These are phyloP conservation scores for Kwoniella dejecticola DNA, from an alignment of 768 basidiomycete genomes.

Conservation along the genomic window DNA sequence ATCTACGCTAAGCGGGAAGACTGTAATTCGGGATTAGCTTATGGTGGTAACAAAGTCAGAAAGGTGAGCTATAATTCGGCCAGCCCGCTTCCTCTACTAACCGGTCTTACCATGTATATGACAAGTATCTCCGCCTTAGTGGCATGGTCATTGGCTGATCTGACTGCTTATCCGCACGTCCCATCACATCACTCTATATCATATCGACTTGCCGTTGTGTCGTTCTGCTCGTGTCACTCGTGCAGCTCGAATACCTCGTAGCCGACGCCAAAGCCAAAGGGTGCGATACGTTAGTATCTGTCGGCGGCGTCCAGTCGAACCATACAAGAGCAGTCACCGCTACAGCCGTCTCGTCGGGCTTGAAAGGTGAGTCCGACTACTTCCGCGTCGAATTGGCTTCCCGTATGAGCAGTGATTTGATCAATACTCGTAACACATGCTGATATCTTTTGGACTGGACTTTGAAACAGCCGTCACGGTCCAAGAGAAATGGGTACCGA, in stretches of 20 bases:
- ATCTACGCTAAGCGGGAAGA: constrained; percentile 44
- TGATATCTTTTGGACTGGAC: no score
- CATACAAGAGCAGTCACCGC: constrained; percentile 45
- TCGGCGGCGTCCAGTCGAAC: constrained; percentile 42
- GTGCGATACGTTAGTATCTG: constrained; percentile 39
- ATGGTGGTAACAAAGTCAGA: constrained; percentile 44
- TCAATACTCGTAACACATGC: no score
- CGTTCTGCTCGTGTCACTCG: no score
- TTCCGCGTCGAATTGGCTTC: no score
- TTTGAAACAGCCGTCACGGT: constrained; percentile 28
- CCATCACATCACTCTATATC: no score
- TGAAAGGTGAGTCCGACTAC: constrained; percentile 27
- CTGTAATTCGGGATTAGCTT: constrained; percentile 41
- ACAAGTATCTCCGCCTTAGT: no score
- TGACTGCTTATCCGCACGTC: no score
- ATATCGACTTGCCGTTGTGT: no score
- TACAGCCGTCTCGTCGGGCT: constrained; percentile 33
- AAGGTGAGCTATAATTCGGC: constrained; percentile 24
- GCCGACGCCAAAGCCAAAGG: constrained; percentile 39
- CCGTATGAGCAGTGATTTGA: no score
- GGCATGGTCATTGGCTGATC: no score
- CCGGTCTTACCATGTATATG: no score
- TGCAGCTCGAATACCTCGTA: constrained; percentile 42
- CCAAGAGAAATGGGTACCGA: constrained; percentile 44
- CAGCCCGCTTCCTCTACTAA: no score